A percentile compares a stretch with the other conserved stretches of the same genome.
phyloP scores from a whole-genome alignment of 2,329 filamentous ascomycete genomes.

The Trichoderma guizhouense region DNA sequence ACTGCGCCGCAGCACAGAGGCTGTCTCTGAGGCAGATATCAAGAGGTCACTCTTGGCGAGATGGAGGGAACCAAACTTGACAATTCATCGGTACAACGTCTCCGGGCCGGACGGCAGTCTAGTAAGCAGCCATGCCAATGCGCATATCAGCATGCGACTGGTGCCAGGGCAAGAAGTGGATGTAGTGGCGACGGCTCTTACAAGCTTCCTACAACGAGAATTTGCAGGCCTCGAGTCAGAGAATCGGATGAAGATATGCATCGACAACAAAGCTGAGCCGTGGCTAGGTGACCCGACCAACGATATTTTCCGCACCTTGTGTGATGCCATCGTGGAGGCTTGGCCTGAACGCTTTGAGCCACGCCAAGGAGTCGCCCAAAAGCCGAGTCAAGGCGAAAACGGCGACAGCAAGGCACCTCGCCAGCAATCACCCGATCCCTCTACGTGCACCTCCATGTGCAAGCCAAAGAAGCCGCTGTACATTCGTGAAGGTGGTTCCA shows the following conservation, averaged over 20 bases:
- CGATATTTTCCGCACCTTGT: constrained; percentile 84
- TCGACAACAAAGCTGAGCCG: constrained; percentile 91
- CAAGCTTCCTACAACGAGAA: constrained; percentile 63
- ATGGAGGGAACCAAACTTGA: constrained; percentile 93
- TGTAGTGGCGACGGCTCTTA: constrained; percentile 66
- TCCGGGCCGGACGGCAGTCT: constrained; percentile 89
- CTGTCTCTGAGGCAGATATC: constrained; percentile 61
- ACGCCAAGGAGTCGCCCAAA: neutral
- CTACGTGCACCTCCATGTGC: constrained; percentile 24
- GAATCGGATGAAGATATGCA: constrained; percentile 75
- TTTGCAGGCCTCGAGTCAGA: constrained; percentile 74
- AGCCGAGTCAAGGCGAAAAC: neutral
- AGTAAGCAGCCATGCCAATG: constrained; percentile 84
- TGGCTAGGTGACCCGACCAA: constrained; percentile 94
- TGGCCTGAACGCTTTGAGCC: constrained; percentile 63
- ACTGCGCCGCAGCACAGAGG: constrained; percentile 64
- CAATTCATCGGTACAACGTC: constrained; percentile 88
- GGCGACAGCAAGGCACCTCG: constrained; percentile 18
- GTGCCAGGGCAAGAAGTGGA: constrained; percentile 90
- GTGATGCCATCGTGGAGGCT: constrained; percentile 76
- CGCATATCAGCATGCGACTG: constrained; percentile 83
- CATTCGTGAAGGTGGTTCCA: constrained; percentile 92
- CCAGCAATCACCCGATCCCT: constrained; percentile 19
- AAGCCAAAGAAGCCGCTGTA: constrained; percentile 69
- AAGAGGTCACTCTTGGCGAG: constrained; percentile 84